A percentile compares a stretch with the other conserved stretches of the same genome.
These are phyloP conservation scores for Tolypocladium ovalisporum DNA, from an alignment of 2,329 filamentous ascomycete genomes.

Conservation along the genomic window DNA sequence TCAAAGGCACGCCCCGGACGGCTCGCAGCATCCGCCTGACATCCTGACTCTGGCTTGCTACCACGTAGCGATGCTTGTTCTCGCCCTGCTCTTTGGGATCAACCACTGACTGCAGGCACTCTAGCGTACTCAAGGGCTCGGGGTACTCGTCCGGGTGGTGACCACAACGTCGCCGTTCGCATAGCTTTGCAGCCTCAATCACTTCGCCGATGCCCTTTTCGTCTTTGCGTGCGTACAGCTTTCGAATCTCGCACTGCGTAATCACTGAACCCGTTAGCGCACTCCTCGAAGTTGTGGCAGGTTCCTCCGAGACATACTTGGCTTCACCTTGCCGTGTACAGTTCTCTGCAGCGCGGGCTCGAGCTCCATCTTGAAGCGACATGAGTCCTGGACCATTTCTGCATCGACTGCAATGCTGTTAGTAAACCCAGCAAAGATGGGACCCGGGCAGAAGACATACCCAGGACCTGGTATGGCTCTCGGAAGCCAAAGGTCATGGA, in stretches of 20 bases:
- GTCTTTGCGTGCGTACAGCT: slow-evolving; percentile 56
- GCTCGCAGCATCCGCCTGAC: slow-evolving; percentile 52
- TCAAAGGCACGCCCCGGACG: slow-evolving; percentile 62
- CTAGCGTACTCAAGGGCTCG: slow-evolving; percentile 55
- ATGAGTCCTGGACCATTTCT: slow-evolving; percentile 71
- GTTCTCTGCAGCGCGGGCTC: slow-evolving; percentile 65
- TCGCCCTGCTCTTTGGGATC: slow-evolving; percentile 61
- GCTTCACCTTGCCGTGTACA: slow-evolving; percentile 78
- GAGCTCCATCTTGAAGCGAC: slow-evolving; percentile 84
- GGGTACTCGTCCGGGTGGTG: slow-evolving; percentile 65
- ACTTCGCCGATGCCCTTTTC: slow-evolving; percentile 44
- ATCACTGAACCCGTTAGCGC: slow-evolving; percentile 45
- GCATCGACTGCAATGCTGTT: slow-evolving; percentile 53
- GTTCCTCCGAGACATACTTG: slow-evolving; percentile 40
- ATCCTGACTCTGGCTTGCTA: slow-evolving; percentile 60
- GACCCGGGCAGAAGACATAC: slow-evolving; percentile 26
- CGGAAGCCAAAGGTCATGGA: slow-evolving; percentile 80
- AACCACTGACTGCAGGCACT: slow-evolving; percentile 65
- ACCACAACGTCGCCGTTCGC: slow-evolving; percentile 67
- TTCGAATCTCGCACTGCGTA: slow-evolving; percentile 70
- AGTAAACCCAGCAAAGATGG: background rate
- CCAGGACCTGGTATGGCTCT: slow-evolving; percentile 83
- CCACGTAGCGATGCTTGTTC: slow-evolving; percentile 72
- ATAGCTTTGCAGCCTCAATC: slow-evolving; percentile 64
- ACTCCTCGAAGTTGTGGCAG: background rate